Evolutionary conservation across 2,329 filamentous ascomycete species (phyloP), one percentile per base, ranked within the genome.

Genomic region (Fusarium sp.): DNA sequence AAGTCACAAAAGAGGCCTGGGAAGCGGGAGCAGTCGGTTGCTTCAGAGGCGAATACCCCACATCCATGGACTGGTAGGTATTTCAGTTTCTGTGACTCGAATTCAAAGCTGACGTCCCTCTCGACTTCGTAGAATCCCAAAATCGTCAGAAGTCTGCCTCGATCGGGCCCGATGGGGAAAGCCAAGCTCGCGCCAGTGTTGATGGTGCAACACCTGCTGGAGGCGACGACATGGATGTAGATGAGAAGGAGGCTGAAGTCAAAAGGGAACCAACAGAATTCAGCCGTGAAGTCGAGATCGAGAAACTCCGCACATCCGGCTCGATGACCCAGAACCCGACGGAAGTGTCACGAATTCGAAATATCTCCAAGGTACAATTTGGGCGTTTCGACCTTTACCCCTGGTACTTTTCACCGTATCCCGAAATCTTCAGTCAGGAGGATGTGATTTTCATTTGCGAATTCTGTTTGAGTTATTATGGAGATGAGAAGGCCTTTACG

Each of bases 271-370:
- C 83, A 70, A 83, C 85, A 18, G 86, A 87, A 10, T 96, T 94
- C 79, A 92, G 92, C 72, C 90, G 93, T 56, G 94, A 97, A 81
- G 94, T 97, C 74, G 96, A 99, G 82, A 98, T 98, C 65, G 96
- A 99, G 81, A 98, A 98, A 81, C 88, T 99, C 15, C 91, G 96
- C 45, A 98, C 95, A 8, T 94, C 94, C 30, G 97, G 96, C 38
- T 98, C 95, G 70, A 98, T 99, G 96, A 99, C 97, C 17, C 97
- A 99, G 81, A 98, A 98, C 75, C 96, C 97, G 65, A 95, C 96
- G 18, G 97, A 99, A 80, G 95, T 99, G 70, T 96, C 96, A 30
- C 93, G 97, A 60, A 97, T 99, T 63, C 92, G 96, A 79, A 99
- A 99, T 80, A 91, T 99, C 75, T 94, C 94, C 62, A 95, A 93